These are phyloP conservation scores for Immersiella caudata DNA, from an alignment of 495 filamentous ascomycete genomes.

Conservation along the genomic window DNA sequence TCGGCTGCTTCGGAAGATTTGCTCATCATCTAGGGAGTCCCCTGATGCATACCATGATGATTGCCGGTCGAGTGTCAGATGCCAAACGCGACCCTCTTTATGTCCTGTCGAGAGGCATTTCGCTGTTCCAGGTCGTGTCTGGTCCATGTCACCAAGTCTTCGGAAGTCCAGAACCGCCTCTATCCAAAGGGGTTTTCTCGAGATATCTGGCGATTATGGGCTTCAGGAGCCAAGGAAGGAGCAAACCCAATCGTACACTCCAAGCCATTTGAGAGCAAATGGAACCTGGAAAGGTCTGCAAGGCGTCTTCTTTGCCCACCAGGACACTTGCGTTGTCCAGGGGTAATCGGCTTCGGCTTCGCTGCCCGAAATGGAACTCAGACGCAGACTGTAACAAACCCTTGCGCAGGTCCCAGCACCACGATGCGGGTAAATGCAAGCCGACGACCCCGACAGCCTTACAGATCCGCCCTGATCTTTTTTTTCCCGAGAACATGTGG, in stretches of 20 bases:
- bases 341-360: slow-evolving; percentile 2
- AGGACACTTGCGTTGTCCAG: neutral
- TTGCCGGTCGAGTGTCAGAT: slow-evolving; percentile 24
- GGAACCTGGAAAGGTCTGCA: neutral
- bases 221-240: neutral
- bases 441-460: slow-evolving; percentile 7
- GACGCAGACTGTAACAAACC: slow-evolving; percentile 19
- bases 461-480: slow-evolving; percentile 10
- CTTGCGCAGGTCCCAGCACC: slow-evolving; percentile 6
- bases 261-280: neutral
- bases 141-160: neutral
- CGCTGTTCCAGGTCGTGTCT: neutral
- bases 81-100: slow-evolving; percentile 17
- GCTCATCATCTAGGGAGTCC: slow-evolving; percentile 4
- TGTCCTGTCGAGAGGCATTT: neutral
- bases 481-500: neutral
- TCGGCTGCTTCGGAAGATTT: slow-evolving; percentile 21
- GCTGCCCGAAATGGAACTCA: slow-evolving; percentile 1
- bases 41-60: slow-evolving; percentile 12
- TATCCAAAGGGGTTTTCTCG: neutral
- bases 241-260: neutral
- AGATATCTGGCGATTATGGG: neutral
- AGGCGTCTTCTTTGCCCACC: neutral
- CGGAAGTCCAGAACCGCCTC: neutral
- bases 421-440: slow-evolving; percentile 25